Base-by-base conservation (phyloP, 2,329 filamentous ascomycete species). In the Westerdykella aurantiaca region DNA sequence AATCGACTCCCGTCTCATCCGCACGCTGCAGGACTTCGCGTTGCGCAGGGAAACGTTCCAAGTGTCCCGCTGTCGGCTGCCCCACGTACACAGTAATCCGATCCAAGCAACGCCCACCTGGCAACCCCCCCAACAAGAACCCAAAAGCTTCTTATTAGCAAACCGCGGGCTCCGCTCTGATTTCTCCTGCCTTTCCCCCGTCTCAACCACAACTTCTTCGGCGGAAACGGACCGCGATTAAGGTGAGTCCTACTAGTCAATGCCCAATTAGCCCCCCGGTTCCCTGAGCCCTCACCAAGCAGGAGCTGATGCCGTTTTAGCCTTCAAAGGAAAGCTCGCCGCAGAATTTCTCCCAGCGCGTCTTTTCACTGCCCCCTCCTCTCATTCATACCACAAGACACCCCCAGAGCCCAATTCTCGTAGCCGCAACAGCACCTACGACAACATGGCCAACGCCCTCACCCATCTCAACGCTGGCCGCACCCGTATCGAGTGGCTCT, bases 391-490 rank as follows among this genome's bases (percentile, higher is more conserved):
- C 17, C 2, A 25, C 34, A 41, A 35, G 42, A 22, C 18, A 43
- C 16, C 31, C 47, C n/a, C 42, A 34, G 18, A 31, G 25, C 25
- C 7, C 25, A 29, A 29, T 9, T 12, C 2, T 29, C 25, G 25
- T 29, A 29, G 25, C 9, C 47, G 38, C 44, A 51, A 34, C 45
- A 41, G 45, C 29, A 44, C 23, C 39, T 39, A 43, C 37, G 39
- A 31, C 35, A 31, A 45, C 47, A 44, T 52, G 54, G 69, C 61
- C 62, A 83, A 83, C 66, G 85, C 89, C 69, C 80, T 93, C 68
- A 87, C 94, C 70, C 89, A 95, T 73, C 82, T 95, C 68, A 80
- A 71, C 55, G 66, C 81, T 67, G 82, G 86, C 66, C 84, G 86
- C 69, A 83, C 82, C 61, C 76, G 80, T 69, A 75, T 81, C 62